Evolutionary conservation across 306 rosid genomes (phyloP).

Genomic region (Hippophae gyantsensis): DNA sequence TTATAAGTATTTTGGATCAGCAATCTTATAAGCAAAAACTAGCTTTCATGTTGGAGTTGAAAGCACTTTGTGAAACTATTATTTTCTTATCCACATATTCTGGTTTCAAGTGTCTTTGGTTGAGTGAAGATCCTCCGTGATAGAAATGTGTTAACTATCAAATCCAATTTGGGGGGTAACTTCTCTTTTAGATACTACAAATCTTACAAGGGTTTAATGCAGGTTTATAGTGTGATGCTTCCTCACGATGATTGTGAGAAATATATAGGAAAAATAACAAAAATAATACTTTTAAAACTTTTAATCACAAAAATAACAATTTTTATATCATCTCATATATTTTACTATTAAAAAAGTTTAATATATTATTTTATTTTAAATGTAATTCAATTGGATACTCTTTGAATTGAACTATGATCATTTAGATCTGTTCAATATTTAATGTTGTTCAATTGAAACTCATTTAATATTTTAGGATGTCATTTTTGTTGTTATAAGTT

Average conservation of each 20-base stretch:
- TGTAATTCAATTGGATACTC: no score
- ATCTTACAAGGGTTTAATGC: conserved; percentile 22
- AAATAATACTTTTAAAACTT: no score
- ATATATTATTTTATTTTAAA: no score
- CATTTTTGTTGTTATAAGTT: no score
- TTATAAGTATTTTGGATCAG: conserved; percentile 4
- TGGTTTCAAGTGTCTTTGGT: conserved; percentile 13
- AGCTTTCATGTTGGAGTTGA: conserved; percentile 41
- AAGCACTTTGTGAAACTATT: conserved; percentile 20
- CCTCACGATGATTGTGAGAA: conserved; percentile 27
- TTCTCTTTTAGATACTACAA: conserved; percentile 41
- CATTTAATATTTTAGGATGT: no score
- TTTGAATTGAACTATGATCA: no score
- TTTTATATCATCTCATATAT: no score
- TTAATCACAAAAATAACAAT: no score
- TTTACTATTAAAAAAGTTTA: no score
- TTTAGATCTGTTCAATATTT: no score
- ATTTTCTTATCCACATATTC: conserved; percentile 19
- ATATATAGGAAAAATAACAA: no score
- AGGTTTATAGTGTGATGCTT: conserved; percentile 22
- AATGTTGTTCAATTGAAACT: no score
- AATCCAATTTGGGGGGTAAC: conserved; percentile 36
- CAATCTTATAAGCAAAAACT: conserved; percentile 4
- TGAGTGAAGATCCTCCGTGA: conserved; percentile 33
- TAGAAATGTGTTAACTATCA: conserved; percentile 16